Evolutionary conservation across 2,329 filamentous ascomycete species (phyloP), one percentile per base, ranked within the genome.

Genomic region (Metarhizium sp.): DNA sequence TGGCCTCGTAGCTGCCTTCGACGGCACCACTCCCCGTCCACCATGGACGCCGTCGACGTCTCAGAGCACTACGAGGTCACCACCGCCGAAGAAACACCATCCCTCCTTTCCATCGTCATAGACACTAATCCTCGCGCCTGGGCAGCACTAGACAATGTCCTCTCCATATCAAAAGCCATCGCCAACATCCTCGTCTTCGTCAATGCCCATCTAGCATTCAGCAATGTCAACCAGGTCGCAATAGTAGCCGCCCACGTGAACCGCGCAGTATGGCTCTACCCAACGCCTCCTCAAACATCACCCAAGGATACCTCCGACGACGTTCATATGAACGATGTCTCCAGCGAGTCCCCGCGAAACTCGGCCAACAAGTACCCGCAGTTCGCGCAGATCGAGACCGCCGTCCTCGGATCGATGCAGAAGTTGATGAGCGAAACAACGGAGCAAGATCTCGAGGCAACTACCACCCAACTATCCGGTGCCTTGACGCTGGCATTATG

Each of bases 91-190:
- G 80, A 82, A 59, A 75, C 80, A 5, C 90, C 94, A 0, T 95
- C 92, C 14, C 85, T 99, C 40, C 84, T 96, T 53, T 87, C 90
- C 62, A 86, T 99, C 65, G 80, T 99, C 66, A 81, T 99, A 74
- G 94, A 99, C 75, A 96, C 92, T 30, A 99, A 99, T 69, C 94
- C 94, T 2, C 88, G 92, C 63, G 92, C 94, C 63, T 96, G 94
- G 94, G 85, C 89, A 6, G 79, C 89, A 58, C 81, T 97, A 48
- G 78, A 85, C 58, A 73, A 83, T 55, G 82, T 81, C 36, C 84
- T 97, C 7, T 84, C 92, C 32, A 81, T 99, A 58, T 88, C 88
- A 51, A 86, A 87, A 65, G 90, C 90, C 58, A 78, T 99, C 58
- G 90, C 92, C 59, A 84, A 92, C 72, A 81, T 97, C 60, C 86